Evolutionary conservation across 495 filamentous ascomycete genomes (phyloP), one percentile per base, ranked within the genome.

Genomic region (Talaromyces trachyspermus): DNA sequence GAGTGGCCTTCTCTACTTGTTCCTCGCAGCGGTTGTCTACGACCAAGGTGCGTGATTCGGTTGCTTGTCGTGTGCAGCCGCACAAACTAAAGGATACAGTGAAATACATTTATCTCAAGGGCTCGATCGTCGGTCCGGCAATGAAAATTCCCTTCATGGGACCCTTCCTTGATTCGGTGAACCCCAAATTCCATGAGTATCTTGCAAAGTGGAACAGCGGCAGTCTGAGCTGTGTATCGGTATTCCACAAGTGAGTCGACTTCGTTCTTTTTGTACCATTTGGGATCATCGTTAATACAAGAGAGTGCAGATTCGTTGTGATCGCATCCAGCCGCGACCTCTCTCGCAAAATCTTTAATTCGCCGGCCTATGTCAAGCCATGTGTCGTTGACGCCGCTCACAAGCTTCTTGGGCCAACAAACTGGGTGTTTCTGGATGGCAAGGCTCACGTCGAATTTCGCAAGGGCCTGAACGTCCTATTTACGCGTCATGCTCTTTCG

Each of bases 401-500:
- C 72, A 97, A 97, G 71, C 83, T 98, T 38, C 83, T 98, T 49
- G 87, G 92, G 29, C 79, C 83, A 49, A 82, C 77, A 53, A 97
- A 96, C 71, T 98, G 90, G 90, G 92, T 98, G 6, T 98, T 98
- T 72, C 71, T 98, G 57, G 92, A 97, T 62, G 92, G 92, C 52
- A 91, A 88, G 65, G 83, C 81, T 37, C 92, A 98, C 58, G 88
- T 95, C 48, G 92, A 98, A 50, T 98, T 89, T 70, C 89, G 92
- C 62, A 96, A 95, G 68, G 92, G 94, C 49, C 73, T 98, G 49
- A 97, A 97, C 62, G 84, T 82, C 43, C 77, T 98, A 20, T 98
- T 98, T 72, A 97, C 91, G 10, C 88, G 90, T 53, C 80, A 84
- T 60, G 87, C 92, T 26, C 80, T 98, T 56, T 82, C 85, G 56